Percentiles rank a stretch among this genome's conserved stretches.
Evolutionary conservation across 2,329 filamentous ascomycete species (phyloP).

Genomic region (Aspergillus ustus): DNA sequence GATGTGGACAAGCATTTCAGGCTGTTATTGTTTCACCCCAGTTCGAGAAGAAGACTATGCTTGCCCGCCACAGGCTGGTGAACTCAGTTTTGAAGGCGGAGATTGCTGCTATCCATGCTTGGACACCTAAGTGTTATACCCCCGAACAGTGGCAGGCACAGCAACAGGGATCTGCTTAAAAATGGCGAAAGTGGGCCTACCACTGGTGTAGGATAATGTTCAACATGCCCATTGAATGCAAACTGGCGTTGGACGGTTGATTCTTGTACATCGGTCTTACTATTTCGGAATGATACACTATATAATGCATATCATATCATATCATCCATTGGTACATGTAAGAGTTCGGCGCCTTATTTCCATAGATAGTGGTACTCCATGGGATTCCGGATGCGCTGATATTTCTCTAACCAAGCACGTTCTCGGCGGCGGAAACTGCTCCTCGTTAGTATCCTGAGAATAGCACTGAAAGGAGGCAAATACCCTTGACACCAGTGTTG

Average conservation of each 20-base stretch:
- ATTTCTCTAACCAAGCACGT: slow-evolving; percentile 48
- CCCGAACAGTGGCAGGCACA: slow-evolving; percentile 84
- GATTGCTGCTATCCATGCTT: slow-evolving; percentile 89
- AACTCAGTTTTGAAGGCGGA: slow-evolving; percentile 83
- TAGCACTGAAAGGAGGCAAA: neutral
- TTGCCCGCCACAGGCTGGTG: slow-evolving; percentile 84
- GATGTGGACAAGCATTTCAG: slow-evolving; percentile 73
- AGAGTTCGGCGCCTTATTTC: neutral
- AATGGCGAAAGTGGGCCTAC: neutral
- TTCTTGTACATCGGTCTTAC: slow-evolving; percentile 21
- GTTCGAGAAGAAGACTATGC: slow-evolving; percentile 73
- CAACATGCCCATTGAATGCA: slow-evolving; percentile 20
- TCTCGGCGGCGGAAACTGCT: slow-evolving; percentile 55
- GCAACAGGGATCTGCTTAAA: slow-evolving; percentile 41
- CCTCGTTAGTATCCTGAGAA: neutral
- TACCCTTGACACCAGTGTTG: slow-evolving; percentile 80
- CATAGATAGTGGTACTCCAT: neutral
- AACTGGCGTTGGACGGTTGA: slow-evolving; percentile 24
- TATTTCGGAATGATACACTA: slow-evolving; percentile 12
- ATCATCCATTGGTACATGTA: slow-evolving; percentile 14
- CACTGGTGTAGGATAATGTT: slow-evolving; percentile 5
- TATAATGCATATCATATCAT: slow-evolving; percentile 7
- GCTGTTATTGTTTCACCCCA: slow-evolving; percentile 71
- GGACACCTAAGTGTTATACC: slow-evolving; percentile 93
- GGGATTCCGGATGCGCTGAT: neutral